These are phyloP conservation scores for Basidiobolus meristosporus DNA, from an alignment of 371 early-diverging fungal species.

Conservation along the genomic window DNA sequence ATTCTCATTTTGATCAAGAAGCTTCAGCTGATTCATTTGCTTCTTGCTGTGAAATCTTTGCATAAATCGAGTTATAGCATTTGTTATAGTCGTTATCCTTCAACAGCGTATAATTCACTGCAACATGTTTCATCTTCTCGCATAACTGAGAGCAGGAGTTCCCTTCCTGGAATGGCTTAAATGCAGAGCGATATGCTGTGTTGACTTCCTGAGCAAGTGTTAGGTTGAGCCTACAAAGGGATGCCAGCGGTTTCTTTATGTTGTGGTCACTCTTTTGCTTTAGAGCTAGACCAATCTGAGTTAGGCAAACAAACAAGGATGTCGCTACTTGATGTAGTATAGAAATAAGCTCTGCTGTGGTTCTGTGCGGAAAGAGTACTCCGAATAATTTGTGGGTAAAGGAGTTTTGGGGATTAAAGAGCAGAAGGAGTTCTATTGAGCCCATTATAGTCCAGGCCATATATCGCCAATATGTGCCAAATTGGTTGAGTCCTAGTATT, in stretches of 20 bases:
- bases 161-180: slow-evolving; percentile 2
- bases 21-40: no score
- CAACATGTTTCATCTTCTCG: background rate
- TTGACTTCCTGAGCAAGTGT: background rate
- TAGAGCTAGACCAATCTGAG: slow-evolving; percentile 31
- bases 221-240: background rate
- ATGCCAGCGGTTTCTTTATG: background rate
- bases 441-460: slow-evolving; percentile 18
- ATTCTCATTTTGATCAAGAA: no score
- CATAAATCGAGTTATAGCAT: slow-evolving; percentile 2
- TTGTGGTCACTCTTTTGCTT: background rate
- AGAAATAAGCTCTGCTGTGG: slow-evolving; percentile 21
- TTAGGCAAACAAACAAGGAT: slow-evolving; percentile 23
- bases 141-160: background rate
- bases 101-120: slow-evolving; percentile 1
- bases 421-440: slow-evolving; percentile 18
- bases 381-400: slow-evolving; percentile 5
- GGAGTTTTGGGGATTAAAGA: slow-evolving; percentile 11
- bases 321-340: slow-evolving; percentile 32
- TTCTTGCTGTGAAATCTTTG: no score
- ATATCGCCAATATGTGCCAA: slow-evolving; percentile 38
- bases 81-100: slow-evolving; percentile 3
- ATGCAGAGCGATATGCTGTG: background rate
- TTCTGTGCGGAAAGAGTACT: slow-evolving; percentile 14
- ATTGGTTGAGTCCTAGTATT: slow-evolving; percentile 24